Evolutionary conservation across 768 basidiomycete genomes (phyloP), one percentile per base, ranked within the genome.

Genomic region (Boletus tylopilopsis): DNA sequence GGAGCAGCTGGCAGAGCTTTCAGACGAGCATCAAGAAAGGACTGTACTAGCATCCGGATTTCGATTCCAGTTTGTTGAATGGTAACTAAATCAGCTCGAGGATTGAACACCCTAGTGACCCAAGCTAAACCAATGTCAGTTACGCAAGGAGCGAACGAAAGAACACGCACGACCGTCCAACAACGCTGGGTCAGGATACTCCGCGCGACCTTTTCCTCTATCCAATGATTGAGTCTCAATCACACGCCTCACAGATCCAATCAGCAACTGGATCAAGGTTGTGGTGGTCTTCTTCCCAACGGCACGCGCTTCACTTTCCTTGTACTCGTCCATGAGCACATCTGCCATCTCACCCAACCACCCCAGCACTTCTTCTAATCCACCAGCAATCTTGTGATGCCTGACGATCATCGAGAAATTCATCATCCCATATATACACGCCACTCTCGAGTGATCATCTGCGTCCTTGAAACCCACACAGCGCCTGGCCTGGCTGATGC

Each of bases 361-460:
- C 2, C 68, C 71, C 13, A 81, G 68, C 6, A 86, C 73, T 4
- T 77, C 75, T 16, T 73, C 60, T 10, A 90, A 56, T 23, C 63
- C 62, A 34, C 58, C 55, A 6, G 76, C 64, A 10, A 84, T 60
- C 1, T 64, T 59, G 33, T 81, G 76, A 25, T 80, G 78, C 19
- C 78, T 74, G 59, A 84, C 70, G 11, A 90, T 74, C 32, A 79
- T 77, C 2, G 78, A 79, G 38, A 91, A 76, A 61, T 85, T 80
- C 75, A 84, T 81, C 62, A 87, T 72, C 3, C 87, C 89, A 4
- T 86, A 80, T 40, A 96, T 80, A 51, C 81, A 78, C n/a, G 82
- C 81, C n/a, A 76, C 64, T 15, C 90, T 78, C 0, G 86, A 83
- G 15, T 76, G 71, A 16, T 74, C 66, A 53, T 90, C 84, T 0